Base-by-base conservation (phyloP, 106 monocot species). In the Triglochin maritima region DNA sequence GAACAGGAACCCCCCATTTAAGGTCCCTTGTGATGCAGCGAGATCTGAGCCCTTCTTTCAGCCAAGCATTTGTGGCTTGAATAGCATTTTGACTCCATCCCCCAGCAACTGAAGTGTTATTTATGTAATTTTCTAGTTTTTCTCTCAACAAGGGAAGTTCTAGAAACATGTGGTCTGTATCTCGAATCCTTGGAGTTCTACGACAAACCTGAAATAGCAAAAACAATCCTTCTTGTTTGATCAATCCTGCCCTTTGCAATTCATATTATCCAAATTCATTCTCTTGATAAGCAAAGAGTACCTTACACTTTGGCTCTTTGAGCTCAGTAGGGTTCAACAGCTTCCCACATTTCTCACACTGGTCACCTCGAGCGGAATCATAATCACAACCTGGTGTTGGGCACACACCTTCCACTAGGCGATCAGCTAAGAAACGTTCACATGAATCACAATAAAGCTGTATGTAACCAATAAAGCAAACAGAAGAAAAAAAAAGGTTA, bases 11-110 rank as follows among this genome's bases (percentile, higher is more conserved):
- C 7, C 95, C 95, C 95, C 95, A 96, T 58, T 96, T 96, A 50
- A 96, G 88, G 79, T 96, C 95, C 55, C 95, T 83, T 58, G 95
- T 96, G 17, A 96, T 96, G 72, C 95, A 96, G 15, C 95, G 95
- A 47, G 80, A 64, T 62, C 71, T 96, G 11, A 96, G 60, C 49
- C 95, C 95, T 80, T 91, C 95, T 59, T 85, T 96, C 60, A 96
- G 71, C 95, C 95, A 96, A 62, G 95, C 90, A 74, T 88, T 42
- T 63, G 90, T 96, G 58, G 95, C 81, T 69, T 91, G 95, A 73
- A 91, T 80, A 29, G 90, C 90, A 83, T 96, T 96, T 83, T 90
- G 90, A 57, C 90, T 91, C 90, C 90, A 96, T 48, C 59, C 52
- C 8, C 91, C 88, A 78, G 69, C 76, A 71, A 78, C 79, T 8